Conservation (phyloP, 306 rosid genomes). For the Argentina anserina region DNA sequence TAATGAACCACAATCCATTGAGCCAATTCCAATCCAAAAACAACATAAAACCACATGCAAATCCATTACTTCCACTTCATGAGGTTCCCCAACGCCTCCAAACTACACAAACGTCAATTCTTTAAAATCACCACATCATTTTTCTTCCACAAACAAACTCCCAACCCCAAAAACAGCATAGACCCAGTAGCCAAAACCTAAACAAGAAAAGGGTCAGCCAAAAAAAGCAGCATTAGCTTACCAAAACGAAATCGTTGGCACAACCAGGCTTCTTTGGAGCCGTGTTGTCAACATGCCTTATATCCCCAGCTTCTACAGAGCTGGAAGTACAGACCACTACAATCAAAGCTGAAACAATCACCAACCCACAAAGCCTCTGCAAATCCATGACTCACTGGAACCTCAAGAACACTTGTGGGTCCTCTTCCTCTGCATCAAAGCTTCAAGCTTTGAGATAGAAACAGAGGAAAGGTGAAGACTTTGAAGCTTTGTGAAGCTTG, state of each 20-base stretch:
- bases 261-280: constrained; percentile 95
- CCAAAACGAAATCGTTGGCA: constrained; percentile 82
- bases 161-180: constrained; percentile 18
- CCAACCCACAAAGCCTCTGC: constrained; percentile 31
- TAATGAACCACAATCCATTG: neutral
- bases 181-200: constrained; percentile 21
- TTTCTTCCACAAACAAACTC: neutral
- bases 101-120: neutral
- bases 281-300: constrained; percentile 64
- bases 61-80: neutral
- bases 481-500: neutral
- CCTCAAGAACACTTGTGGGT: constrained; percentile 35
- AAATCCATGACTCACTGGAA: constrained; percentile 49
- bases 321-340: constrained; percentile 32
- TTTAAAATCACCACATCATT: neutral
- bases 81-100: neutral
- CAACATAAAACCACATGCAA: neutral
- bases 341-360: constrained; percentile 28
- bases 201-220: constrained; percentile 13
- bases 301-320: constrained; percentile 64
- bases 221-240: constrained; percentile 27
- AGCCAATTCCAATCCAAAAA: constrained; percentile 9
- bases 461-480: neutral
- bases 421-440: constrained; percentile 38
- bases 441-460: constrained; percentile 17